Conservation (phyloP, 2,329 filamentous ascomycete genomes). For the Beauveria scarabaeidicola region DNA sequence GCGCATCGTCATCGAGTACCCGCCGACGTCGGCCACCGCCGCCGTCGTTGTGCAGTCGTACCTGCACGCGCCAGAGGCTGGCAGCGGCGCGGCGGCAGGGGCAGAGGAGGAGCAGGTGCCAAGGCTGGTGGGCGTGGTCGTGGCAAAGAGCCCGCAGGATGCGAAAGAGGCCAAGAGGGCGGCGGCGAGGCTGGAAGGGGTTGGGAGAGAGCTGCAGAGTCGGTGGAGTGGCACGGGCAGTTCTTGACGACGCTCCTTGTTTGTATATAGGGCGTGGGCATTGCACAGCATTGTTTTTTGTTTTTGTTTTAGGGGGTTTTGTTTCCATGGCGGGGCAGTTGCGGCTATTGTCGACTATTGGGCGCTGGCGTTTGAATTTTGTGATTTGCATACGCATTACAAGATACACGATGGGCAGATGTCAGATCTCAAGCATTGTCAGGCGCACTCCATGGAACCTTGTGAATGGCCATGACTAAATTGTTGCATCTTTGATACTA, state of each 20-base stretch:
- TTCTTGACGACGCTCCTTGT: not conserved
- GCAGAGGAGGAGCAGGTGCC: conserved; percentile 23
- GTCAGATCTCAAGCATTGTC: too few species aligned
- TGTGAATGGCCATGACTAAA: too few species aligned
- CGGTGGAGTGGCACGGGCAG: conserved; percentile 34
- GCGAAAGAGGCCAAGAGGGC: conserved; percentile 44
- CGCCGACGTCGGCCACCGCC: conserved; percentile 22
- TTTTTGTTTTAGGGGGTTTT: not conserved
- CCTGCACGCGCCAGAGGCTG: conserved; percentile 27
- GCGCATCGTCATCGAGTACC: conserved; percentile 52
- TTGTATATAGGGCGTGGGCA: not conserved
- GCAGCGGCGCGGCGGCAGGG: not conserved
- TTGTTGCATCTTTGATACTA: too few species aligned
- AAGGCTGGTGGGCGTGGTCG: conserved; percentile 45
- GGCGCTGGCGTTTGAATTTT: too few species aligned
- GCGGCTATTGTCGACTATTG: too few species aligned
- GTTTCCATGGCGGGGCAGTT: not conserved
- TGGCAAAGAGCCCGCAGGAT: conserved; percentile 40
- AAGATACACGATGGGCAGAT: too few species aligned
- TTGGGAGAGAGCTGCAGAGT: conserved; percentile 46
- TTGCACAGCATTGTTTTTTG: not conserved
- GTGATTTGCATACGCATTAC: too few species aligned
- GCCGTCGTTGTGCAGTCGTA: conserved; percentile 38
- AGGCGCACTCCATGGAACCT: too few species aligned
- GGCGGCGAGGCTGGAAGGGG: conserved; percentile 42